Evolutionary conservation across 306 rosid genomes (phyloP), one percentile per base, ranked within the genome.

Genomic region (Pyrus pyrifolia): DNA sequence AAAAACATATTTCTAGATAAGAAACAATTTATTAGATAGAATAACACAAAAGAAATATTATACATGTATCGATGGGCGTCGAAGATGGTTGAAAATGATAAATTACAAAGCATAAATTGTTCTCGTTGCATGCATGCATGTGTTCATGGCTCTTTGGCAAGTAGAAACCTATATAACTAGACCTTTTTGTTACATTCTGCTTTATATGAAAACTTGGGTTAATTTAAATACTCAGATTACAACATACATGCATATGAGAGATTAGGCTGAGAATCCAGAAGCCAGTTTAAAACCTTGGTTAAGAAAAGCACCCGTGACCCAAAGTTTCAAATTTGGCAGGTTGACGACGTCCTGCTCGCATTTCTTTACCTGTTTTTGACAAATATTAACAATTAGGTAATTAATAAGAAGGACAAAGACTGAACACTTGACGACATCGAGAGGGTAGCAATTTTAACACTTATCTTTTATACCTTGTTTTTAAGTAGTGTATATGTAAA

Each of bases 241-340:
- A 8, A n/a, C 63, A 25, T 25, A 31, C 63, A 60, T 5, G 19
- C 66, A 60, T 58, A 31, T 11, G 66, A 60, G 7, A 60, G 33
- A 30, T 30, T 30, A 31, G 11, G 68, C n/a, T 6, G 68, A 72
- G 38, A 58, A 72, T 4, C 52, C 4, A n/a, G 76, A n/a, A 23
- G 76, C 35, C 62, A 72, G 58, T 82, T 89, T 87, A 83, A 95
- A 95, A 51, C 97, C 96, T 79, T 92, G 96, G 79, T 89, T 92
- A 76, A 90, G 69, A 78, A 95, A 93, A 66, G 96, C 98, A 3
- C 87, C 91, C 2, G 97, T 83, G 53, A 95, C 90, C 98, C 98
- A 95, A 33, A 92, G 88, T 90, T 89, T 92, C 92, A 95, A 80
- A 82, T 92, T 90, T 62, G 87, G 90, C 84, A 88, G 84, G 82